These are phyloP conservation scores for Leishmania guyanensis DNA, from an alignment of 208 protist genomes.

Conservation along the genomic window DNA sequence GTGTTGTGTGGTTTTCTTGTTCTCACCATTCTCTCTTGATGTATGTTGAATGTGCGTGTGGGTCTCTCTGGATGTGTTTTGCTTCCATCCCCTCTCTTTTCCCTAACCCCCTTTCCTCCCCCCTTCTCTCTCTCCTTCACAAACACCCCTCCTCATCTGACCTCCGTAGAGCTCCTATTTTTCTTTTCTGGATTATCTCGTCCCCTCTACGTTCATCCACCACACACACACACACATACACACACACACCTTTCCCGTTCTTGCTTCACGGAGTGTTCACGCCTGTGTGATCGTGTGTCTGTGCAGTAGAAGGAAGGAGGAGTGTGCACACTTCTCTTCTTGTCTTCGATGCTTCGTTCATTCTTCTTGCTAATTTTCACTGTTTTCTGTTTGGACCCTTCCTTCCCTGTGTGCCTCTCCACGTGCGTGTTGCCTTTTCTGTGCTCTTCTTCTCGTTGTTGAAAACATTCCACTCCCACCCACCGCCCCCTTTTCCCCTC, in stretches of 20 bases:
- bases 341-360: not conserved
- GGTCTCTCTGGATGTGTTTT: not conserved
- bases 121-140: not conserved
- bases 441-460: not conserved
- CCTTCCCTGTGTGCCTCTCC: not conserved
- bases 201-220: not conserved
- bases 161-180: slow-evolving; percentile 12
- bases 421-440: not conserved
- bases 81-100: not conserved
- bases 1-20: not conserved
- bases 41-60: not conserved
- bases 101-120: not conserved
- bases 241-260: not conserved
- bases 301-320: not conserved
- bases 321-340: not conserved
- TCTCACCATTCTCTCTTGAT: not conserved
- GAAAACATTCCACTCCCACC: not conserved
- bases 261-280: not conserved
- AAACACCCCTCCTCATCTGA: not conserved
- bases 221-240: not conserved
- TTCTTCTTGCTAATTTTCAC: not conserved
- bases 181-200: slow-evolving; percentile 15
- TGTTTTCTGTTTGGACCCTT: not conserved
- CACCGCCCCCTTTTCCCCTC: not conserved
- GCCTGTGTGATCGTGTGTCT: not conserved